Base-by-base conservation (phyloP, 768 basidiomycete genomes). In the Lentinula lateritia region DNA sequence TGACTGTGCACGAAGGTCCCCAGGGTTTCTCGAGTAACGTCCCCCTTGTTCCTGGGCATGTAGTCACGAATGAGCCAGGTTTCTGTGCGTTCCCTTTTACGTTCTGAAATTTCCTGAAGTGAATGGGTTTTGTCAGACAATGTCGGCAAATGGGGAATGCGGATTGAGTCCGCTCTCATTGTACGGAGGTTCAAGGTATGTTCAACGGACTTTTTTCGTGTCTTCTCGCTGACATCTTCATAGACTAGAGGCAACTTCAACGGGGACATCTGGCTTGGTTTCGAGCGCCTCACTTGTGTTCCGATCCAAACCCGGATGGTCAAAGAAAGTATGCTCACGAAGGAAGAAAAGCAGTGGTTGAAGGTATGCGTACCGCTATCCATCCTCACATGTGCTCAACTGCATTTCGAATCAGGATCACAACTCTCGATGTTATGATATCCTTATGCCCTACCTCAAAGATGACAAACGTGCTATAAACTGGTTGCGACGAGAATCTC, bases 61-160 rank as follows among this genome's bases (percentile, higher is more conserved):
- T 95, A 66, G 86, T 95, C 61, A 94, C 94, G 52, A 95, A 97
- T 68, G 95, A 98, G 74, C 96, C 95, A 52, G 95, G 94, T 0
- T 95, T 87, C 74, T 96, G 89, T 92, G 70, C 72, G 89, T 82
- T 38, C 60, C 39, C 48, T 32, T 61, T 64, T 8, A 46, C 43
- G 35, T 60, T 36, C 28, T 2, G 16, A 23, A 23, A 34, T 15
- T 2, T 36, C 35, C 8, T 5, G 18, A 28, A 15, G 15, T 23
- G 2, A 20, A 35, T 20, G 5, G 18, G 9, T 15, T 16, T 1
- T 46, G 42, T 52, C 68, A 88, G 90, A 95, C 71, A 80, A 85
- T 35, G 87, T 87, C 56, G 87, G 88, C 13, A 80, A 83, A 64
- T 98, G 86, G 82, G 97, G 97, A 5, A 88, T 99, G 72, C 85